Conservation (phyloP, 768 basidiomycete genomes). For the Rhizopogon vinicolor region DNA sequence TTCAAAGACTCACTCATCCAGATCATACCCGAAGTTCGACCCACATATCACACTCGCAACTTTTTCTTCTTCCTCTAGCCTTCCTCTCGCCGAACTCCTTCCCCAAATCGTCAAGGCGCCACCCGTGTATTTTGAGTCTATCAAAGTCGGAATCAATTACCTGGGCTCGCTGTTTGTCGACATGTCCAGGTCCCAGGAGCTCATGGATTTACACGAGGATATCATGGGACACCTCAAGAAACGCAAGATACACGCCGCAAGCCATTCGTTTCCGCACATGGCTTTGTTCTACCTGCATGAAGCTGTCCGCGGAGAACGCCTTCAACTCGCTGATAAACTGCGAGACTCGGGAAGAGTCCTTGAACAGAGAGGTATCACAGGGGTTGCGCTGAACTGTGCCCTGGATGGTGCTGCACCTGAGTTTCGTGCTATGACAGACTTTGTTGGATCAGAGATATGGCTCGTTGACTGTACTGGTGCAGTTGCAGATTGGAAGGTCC, state of each 20-base stretch:
- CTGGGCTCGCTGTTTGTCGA: not conserved
- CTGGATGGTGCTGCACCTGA: not conserved
- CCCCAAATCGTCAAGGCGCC: not conserved
- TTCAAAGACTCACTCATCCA: not conserved
- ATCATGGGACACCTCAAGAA: not conserved
- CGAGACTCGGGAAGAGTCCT: not conserved
- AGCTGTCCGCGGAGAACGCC: not conserved
- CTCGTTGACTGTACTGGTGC: not conserved
- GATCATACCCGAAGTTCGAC: not conserved
- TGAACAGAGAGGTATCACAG: not conserved
- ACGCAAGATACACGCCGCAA: not conserved
- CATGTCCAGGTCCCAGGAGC: not conserved
- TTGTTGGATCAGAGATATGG: not conserved
- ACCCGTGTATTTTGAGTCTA: not conserved
- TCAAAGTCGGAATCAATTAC: not conserved
- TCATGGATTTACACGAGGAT: not conserved
- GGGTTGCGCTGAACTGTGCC: not conserved
- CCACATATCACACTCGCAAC: not conserved
- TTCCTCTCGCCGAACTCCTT: not conserved
- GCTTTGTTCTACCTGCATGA: not conserved
- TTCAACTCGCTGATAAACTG: not conserved
- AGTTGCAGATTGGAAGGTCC: not conserved
- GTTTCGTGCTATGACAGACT: not conserved
- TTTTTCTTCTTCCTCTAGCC: not conserved
- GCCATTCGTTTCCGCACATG: not conserved